These are phyloP conservation scores for Apiospora arundinis DNA, from an alignment of 2,329 filamentous ascomycete species.

Conservation along the genomic window DNA sequence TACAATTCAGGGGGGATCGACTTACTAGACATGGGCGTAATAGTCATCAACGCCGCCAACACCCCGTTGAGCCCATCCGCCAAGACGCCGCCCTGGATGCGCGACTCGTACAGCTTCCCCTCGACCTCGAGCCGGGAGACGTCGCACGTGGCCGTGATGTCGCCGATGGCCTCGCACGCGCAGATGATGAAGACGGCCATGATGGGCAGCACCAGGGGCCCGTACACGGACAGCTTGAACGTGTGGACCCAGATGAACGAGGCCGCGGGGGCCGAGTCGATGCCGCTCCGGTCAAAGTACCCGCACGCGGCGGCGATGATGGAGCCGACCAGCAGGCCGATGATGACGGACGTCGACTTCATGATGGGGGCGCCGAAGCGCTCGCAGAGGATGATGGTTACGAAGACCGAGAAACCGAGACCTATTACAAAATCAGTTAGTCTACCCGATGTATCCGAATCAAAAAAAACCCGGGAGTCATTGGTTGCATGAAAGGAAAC, in stretches of 20 bases:
- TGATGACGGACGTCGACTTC: conserved; percentile 79
- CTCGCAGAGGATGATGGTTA: conserved; percentile 81
- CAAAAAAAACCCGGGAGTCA: background rate
- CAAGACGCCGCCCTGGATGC: conserved; percentile 80
- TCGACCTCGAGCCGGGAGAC: conserved; percentile 78
- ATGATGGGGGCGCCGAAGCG: conserved; percentile 84
- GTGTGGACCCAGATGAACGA: conserved; percentile 84
- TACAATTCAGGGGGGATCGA: background rate
- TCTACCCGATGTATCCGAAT: background rate
- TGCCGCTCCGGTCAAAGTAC: conserved; percentile 77
- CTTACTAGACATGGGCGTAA: conserved; percentile 74
- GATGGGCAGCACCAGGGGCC: conserved; percentile 74
- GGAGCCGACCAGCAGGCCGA: conserved; percentile 77
- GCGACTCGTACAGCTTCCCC: conserved; percentile 73
- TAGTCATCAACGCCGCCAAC: conserved; percentile 77
- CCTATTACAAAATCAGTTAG: conserved; percentile 33
- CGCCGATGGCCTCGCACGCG: conserved; percentile 80
- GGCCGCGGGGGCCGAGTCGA: conserved; percentile 72
- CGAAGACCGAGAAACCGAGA: conserved; percentile 80
- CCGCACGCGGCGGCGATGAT: conserved; percentile 79
- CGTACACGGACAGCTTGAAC: conserved; percentile 75
- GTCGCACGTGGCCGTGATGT: conserved; percentile 82
- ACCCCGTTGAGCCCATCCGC: conserved; percentile 80
- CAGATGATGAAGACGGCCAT: conserved; percentile 75
- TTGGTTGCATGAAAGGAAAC: background rate